These are phyloP conservation scores for Saccharomyces hybrid DNA, from an alignment of 1,139 yeast species.

Conservation along the genomic window DNA sequence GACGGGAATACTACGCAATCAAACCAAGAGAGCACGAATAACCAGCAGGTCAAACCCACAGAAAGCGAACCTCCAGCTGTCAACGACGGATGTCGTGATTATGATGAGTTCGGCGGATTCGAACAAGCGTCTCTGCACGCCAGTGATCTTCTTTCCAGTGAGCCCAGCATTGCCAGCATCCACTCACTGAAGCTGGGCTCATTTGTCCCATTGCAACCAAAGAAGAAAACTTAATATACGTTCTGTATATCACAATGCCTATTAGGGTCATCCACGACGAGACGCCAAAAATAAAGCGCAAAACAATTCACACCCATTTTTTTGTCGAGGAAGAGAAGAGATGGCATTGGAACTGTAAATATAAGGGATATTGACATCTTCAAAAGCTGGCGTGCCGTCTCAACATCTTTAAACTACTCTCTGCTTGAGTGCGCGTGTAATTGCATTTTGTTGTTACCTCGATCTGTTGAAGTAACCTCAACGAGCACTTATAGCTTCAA, in stretches of 20 bases:
- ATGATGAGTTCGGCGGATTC: background rate
- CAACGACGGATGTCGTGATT: background rate
- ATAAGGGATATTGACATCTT: background rate
- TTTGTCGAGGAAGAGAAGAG: background rate
- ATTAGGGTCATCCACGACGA: background rate
- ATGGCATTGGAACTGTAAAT: background rate
- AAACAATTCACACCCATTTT: background rate
- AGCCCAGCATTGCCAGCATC: background rate
- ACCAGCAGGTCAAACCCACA: background rate
- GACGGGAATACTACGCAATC: background rate
- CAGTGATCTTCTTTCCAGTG: background rate
- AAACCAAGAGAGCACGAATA: background rate
- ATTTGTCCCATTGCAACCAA: slow-evolving; percentile 26
- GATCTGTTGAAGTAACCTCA: slow-evolving; percentile 2
- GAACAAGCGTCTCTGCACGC: background rate
- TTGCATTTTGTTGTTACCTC: background rate
- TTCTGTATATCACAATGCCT: background rate
- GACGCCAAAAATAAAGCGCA: background rate
- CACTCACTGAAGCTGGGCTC: slow-evolving; percentile 11
- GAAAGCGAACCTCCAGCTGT: background rate
- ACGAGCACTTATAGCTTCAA: background rate
- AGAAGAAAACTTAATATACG: slow-evolving; percentile 11
- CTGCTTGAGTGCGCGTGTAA: background rate
- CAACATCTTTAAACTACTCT: background rate
- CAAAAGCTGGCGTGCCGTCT: background rate